Conservation (phyloP, 176 grass and related monocot species). For the Thalia dealbata region DNA sequence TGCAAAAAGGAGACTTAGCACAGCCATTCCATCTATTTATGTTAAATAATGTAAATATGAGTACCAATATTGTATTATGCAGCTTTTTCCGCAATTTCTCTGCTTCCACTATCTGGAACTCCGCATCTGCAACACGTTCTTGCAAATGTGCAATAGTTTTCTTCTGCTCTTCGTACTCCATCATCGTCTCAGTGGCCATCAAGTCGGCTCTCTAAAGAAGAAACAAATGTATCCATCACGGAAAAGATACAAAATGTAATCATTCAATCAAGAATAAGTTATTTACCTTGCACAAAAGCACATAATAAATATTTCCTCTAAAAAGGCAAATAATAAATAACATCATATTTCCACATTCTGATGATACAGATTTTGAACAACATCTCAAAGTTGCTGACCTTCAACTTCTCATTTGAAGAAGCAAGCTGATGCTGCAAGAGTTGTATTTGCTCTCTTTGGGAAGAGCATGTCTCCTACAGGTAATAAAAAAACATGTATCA, state of each 20-base stretch:
- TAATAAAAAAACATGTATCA: neutral
- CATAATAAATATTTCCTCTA: neutral
- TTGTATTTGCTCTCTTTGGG: conserved; percentile 39
- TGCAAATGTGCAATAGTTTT: conserved; percentile 52
- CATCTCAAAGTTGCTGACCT: conserved; percentile 17
- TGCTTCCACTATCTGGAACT: conserved; percentile 69
- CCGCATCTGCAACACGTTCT: conserved; percentile 57
- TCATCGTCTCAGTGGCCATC: conserved; percentile 56
- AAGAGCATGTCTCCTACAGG: conserved; percentile 38
- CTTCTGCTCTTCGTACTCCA: conserved; percentile 62
- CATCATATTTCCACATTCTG: neutral
- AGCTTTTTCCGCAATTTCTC: conserved; percentile 83
- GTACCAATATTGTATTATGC: conserved; percentile 96
- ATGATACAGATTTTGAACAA: neutral
- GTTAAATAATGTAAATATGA: neutral
- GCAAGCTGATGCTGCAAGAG: conserved; percentile 43
- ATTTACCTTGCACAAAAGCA: neutral
- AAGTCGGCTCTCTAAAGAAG: conserved; percentile 64
- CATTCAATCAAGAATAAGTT: neutral
- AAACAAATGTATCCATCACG: neutral
- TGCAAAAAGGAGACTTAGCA: conserved; percentile 24
- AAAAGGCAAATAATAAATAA: neutral
- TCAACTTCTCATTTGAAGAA: conserved; percentile 45
- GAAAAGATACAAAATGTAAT: neutral
- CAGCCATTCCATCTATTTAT: neutral